A percentile compares a stretch with the other conserved stretches of the same genome.
Evolutionary conservation across 495 filamentous ascomycete species (phyloP).

Genomic region (Penicillium robsamsonii): DNA sequence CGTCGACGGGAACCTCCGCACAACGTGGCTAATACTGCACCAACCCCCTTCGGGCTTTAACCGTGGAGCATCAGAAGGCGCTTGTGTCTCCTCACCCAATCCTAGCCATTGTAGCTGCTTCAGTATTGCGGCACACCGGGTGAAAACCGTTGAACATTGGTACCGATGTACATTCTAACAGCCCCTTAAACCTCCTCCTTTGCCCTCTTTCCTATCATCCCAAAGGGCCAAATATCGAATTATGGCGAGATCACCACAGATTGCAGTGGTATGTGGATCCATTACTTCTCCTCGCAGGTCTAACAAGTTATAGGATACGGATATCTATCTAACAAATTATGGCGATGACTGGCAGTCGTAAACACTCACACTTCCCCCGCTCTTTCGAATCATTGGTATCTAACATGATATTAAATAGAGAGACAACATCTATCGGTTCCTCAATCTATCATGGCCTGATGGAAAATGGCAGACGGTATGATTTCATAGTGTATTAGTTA

Average conservation of each 20-base stretch:
- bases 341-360: slow-evolving; percentile 9
- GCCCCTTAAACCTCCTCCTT: not conserved
- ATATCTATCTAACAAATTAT: not conserved
- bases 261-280: not conserved
- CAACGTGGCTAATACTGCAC: not conserved
- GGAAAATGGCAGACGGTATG: not conserved
- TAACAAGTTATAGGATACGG: not conserved
- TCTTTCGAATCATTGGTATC: not conserved
- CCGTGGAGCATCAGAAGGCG: not conserved
- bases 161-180: not conserved
- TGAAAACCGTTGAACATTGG: not conserved
- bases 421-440: slow-evolving; percentile 10
- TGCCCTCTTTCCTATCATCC: not conserved
- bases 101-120: not conserved
- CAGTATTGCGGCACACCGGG: not conserved
- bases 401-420: not conserved
- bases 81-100: not conserved
- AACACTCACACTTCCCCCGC: not conserved
- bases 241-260: not conserved
- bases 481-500: not conserved
- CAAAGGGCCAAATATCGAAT: not conserved
- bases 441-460: slow-evolving; percentile 5
- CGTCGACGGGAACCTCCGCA: not conserved
- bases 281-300: not conserved
- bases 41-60: not conserved